Conservation (phyloP, 2,329 filamentous ascomycete genomes). For the Cordyceps cicadae region DNA sequence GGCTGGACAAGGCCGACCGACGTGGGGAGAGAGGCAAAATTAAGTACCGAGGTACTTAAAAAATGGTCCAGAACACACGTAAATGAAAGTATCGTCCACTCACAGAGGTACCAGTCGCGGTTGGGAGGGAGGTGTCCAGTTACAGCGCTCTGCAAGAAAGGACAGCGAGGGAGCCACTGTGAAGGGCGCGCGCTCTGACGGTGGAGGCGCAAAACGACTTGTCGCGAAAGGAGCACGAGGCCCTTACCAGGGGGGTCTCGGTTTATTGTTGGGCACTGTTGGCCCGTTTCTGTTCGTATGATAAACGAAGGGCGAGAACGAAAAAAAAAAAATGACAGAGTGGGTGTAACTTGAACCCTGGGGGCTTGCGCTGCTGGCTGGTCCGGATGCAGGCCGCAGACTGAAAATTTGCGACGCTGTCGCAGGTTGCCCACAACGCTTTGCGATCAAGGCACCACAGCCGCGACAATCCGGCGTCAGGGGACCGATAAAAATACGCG, state of each 20-base stretch:
- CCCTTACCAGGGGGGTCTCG: background rate
- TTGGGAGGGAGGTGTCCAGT: too few species aligned
- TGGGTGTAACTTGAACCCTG: constrained; percentile 5
- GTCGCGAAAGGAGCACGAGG: constrained; percentile 6
- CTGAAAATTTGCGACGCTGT: constrained; percentile 6
- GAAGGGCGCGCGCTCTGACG: background rate
- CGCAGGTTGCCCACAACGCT: background rate
- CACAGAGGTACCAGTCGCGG: background rate
- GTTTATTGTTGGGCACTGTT: background rate
- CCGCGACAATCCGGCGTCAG: background rate
- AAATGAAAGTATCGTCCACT: background rate
- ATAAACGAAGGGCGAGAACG: background rate
- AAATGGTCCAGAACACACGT: too few species aligned
- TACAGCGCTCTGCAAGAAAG: too few species aligned
- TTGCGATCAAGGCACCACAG: background rate
- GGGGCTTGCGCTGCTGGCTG: background rate
- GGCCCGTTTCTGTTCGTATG: background rate
- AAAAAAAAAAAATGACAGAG: background rate
- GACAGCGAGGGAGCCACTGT: background rate
- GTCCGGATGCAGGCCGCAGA: background rate
- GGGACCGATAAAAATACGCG: background rate
- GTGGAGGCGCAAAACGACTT: constrained; percentile 1
- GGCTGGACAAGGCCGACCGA: background rate
- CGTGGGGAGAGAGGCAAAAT: background rate
- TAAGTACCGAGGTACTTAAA: background rate